Base-by-base conservation (phyloP, 768 basidiomycete genomes). In the Nidularia pulvinata region DNA sequence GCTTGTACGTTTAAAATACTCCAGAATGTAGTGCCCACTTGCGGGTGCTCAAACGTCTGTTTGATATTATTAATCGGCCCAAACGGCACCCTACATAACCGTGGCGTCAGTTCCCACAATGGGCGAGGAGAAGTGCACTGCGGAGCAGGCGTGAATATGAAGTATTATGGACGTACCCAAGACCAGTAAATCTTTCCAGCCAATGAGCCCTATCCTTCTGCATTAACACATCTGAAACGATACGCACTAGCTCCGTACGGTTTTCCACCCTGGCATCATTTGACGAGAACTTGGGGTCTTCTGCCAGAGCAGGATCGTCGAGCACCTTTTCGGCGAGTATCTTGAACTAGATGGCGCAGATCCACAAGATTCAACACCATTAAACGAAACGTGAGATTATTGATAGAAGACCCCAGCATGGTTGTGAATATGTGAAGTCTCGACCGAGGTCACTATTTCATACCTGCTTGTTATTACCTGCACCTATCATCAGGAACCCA, bases 401-500 rank as follows among this genome's bases (percentile, higher is more conserved):
- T n/a, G n/a, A n/a, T n/a, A n/a, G n/a, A n/a, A n/a, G n/a, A n/a
- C n/a, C n/a, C n/a, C n/a, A n/a, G n/a, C n/a, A n/a, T n/a, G n/a
- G n/a, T n/a, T n/a, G n/a, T 5, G 51, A 46, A 32, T 22, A 33
- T 33, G 37, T 48, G 19, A 45, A 47, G 35, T 16, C 22, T 33
- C 46, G 14, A 49, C 22, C 10, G 13, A 13, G 6, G 10, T 9
- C 10, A 50, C 16, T 34, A 11, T 49, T 44, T 56, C 60, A 48
- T 59, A 88, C 91, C 80, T 93, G 92, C 59, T 83, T 88, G 64
- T 96, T 84, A 66, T 94, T 96, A 4, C 92, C 95, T 6, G 91
- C 93, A 45, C 93, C 94, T 58, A 97, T 86, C 95, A 97, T 96
- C 55, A 97, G 69, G 65, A 85, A 95, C 33, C 93, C 91, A 61